Evolutionary conservation across 306 rosid species (phyloP), one percentile per base, ranked within the genome.

Genomic region (Gastrolobium villosum): DNA sequence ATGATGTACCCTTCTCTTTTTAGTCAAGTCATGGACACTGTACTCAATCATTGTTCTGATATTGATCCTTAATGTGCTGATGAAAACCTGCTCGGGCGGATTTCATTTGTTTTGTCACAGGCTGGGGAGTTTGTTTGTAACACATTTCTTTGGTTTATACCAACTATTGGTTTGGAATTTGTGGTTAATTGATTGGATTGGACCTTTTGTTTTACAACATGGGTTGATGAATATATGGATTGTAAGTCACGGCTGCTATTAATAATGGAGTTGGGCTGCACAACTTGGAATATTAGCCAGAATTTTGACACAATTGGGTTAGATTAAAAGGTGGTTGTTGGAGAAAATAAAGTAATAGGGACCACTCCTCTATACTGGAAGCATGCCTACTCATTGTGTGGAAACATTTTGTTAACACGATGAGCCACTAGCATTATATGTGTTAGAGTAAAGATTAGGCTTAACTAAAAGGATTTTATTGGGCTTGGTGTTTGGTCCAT

Each of bases 51-150:
- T 61, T 13, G 6, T 61, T 35, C 5, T 37, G 68, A 6, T 13
- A 4, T 70, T 54, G 13, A 46, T 63, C 35, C 61, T 52, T 44
- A 32, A 75, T 61, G 72, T 54, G 52, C 36, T 77, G 8, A 5
- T 5, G 2, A 36, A 13, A 10, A 34, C 32, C 44, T 5, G 54
- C 7, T 39, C 44, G 45, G 34, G 60, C n/a, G 28, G 2, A 54
- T 55, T 77, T 48, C 13, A 10, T 34, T 61, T 62, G 68, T 62
- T 37, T 37, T 62, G 32, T 62, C 68, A 37, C 10, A 7, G 39
- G 46, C 20, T 62, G 68, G 30, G 6, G 46, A 36, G 14, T 7
- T 37, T 71, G 20, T 5, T 55, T 41, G 8, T 64, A 1, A 31
- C 14, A 28, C 5, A 14, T 46, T 45, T 35, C 36, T 37, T 32